phyloP scores from a whole-genome alignment of 345 rosid genomes.

The Arabidopsis arenosa region DNA sequence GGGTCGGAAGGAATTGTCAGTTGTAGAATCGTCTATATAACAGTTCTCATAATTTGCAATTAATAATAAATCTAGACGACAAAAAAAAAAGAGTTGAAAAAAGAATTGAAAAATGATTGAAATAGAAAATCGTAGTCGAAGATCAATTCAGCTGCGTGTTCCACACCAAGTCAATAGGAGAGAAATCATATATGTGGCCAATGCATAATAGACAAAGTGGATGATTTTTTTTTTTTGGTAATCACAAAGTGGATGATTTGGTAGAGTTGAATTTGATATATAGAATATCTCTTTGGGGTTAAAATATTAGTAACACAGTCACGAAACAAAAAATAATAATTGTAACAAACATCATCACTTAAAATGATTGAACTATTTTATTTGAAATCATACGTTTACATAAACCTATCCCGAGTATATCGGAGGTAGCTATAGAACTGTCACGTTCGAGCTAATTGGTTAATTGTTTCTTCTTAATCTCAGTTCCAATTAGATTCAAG shows the following conservation, averaged over 20 bases:
- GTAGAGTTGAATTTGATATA: background rate
- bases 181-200: background rate
- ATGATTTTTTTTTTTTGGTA: too few relatives aligned
- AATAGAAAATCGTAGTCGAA: too few relatives aligned
- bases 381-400: background rate
- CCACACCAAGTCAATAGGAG: too few relatives aligned
- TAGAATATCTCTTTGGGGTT: background rate
- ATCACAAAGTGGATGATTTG: background rate
- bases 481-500: background rate
- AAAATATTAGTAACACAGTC: background rate
- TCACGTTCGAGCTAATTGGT: slow-evolving; percentile 2
- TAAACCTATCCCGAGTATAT: background rate
- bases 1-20: too few relatives aligned
- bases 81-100: too few relatives aligned
- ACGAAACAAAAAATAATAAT: background rate
- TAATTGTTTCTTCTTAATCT: slow-evolving; percentile 15
- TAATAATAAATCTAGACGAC: too few relatives aligned
- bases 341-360: background rate
- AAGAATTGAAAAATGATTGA: too few relatives aligned
- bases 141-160: too few relatives aligned
- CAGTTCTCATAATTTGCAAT: too few relatives aligned
- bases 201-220: background rate
- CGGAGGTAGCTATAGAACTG: background rate
- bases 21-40: too few relatives aligned
- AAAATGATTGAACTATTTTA: too few relatives aligned